Percentiles rank a stretch among this genome's conserved stretches.
Conservation (phyloP, 108 stramenopile species). For the Bacterosira constricta region DNA sequence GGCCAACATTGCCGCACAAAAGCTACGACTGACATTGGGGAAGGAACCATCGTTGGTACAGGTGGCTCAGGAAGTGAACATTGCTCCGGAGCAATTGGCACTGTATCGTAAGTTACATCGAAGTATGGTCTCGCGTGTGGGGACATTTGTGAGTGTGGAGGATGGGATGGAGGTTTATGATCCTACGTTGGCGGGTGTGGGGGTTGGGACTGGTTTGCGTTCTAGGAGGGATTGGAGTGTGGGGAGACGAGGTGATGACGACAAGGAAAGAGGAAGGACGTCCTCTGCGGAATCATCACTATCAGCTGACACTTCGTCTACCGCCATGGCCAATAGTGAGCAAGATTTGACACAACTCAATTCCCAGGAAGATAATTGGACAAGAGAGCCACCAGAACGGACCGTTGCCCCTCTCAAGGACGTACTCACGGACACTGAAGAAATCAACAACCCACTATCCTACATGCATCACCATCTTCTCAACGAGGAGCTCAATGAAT, state of each 20-base stretch:
- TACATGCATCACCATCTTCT: slow-evolving; percentile 51
- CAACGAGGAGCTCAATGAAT: slow-evolving; percentile 51
- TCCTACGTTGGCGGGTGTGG: slow-evolving; percentile 16
- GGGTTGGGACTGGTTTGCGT: too few relatives aligned
- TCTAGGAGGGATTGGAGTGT: too few relatives aligned
- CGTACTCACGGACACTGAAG: slow-evolving; percentile 43
- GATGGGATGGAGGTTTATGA: slow-evolving; percentile 33
- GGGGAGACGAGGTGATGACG: too few relatives aligned
- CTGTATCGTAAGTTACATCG: slow-evolving; percentile 31
- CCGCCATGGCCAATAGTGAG: slow-evolving; percentile 10
- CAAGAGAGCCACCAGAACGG: slow-evolving; percentile 53
- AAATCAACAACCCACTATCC: slow-evolving; percentile 51
- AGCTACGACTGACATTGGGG: not conserved
- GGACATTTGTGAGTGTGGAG: slow-evolving; percentile 16
- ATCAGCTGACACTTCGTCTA: too few relatives aligned
- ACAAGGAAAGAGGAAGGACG: too few relatives aligned
- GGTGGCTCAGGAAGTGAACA: slow-evolving; percentile 13
- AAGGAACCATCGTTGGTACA: slow-evolving; percentile 26
- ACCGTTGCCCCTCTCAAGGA: slow-evolving; percentile 58
- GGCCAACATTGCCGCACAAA: slow-evolving; percentile 12
- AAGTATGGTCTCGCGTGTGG: slow-evolving; percentile 8
- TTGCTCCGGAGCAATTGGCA: slow-evolving; percentile 18
- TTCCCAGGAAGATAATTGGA: slow-evolving; percentile 58
- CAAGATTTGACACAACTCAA: slow-evolving; percentile 38
- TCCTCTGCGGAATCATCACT: too few relatives aligned